Evolutionary conservation across 2,329 filamentous ascomycete genomes (phyloP).

Genomic region (Arachnopeziza araneosa): DNA sequence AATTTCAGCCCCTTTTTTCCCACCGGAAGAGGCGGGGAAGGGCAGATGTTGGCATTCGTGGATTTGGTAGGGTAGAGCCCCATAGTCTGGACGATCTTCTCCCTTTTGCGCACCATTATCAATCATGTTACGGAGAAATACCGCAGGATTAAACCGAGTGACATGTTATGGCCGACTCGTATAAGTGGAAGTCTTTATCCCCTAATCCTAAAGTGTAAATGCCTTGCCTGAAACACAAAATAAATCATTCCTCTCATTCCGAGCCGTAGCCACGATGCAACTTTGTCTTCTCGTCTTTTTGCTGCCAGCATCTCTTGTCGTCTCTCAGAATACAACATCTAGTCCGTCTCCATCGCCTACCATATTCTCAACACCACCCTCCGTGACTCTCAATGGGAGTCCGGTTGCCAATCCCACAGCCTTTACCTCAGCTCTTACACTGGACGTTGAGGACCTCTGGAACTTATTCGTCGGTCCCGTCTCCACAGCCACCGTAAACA

Average conservation of each 20-base stretch:
- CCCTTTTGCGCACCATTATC: background rate
- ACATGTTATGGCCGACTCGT: background rate
- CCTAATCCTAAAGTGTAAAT: background rate
- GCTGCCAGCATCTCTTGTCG: background rate
- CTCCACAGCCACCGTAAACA: conserved; percentile 18
- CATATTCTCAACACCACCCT: background rate
- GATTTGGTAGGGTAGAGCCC: background rate
- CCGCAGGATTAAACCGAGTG: background rate
- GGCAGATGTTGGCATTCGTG: background rate
- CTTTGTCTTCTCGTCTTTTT: background rate
- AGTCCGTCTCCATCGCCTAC: background rate
- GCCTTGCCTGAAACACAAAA: background rate
- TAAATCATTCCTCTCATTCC: background rate
- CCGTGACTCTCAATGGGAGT: background rate
- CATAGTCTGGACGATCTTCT: background rate
- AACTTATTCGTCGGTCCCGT: conserved; percentile 23
- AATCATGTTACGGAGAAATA: background rate
- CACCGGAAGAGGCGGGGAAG: background rate
- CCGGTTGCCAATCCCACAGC: conserved; percentile 13
- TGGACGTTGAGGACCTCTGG: conserved; percentile 18
- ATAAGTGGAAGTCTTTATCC: background rate
- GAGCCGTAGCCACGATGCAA: background rate
- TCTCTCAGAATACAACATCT: background rate
- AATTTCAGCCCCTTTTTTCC: too few species aligned
- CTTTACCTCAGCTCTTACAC: conserved; percentile 12